A percentile compares a stretch with the other conserved stretches of the same genome.
Evolutionary conservation across 805 yeast species (phyloP).

Genomic region (Ogataea saltuana): DNA sequence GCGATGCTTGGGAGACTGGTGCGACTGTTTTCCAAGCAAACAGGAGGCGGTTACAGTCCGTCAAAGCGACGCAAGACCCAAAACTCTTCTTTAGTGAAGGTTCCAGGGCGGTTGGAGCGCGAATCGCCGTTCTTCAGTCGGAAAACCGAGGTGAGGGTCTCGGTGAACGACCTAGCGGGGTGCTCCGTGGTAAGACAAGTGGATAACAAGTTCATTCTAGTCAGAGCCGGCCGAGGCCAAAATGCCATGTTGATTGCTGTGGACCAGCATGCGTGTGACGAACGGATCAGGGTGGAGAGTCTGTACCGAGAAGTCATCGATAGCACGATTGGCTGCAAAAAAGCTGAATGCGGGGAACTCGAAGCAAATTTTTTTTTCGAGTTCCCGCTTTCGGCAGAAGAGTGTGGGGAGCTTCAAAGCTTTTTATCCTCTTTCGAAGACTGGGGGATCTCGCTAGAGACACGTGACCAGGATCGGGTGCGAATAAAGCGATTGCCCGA

Average conservation of each 20-base stretch:
- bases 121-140: conserved; percentile 21
- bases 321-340: conserved; percentile 16
- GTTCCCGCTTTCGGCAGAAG: conserved; percentile 33
- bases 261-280: conserved; percentile 90
- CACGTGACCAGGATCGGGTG: background rate
- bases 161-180: conserved; percentile 23
- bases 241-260: conserved; percentile 51
- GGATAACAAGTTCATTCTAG: conserved; percentile 62
- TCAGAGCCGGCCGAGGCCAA: conserved; percentile 27
- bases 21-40: conserved; percentile 21
- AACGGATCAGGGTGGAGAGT: conserved; percentile 62
- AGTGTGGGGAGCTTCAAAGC: conserved; percentile 35
- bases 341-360: no score
- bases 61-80: no score
- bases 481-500: conserved; percentile 45
- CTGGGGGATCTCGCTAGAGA: conserved; percentile 46
- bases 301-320: conserved; percentile 41
- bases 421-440: conserved; percentile 31
- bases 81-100: no score
- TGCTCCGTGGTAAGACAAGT: conserved; percentile 54
- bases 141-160: conserved; percentile 16
- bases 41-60: conserved; percentile 2
- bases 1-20: conserved; percentile 37
- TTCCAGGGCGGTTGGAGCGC: background rate
- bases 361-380: no score